Evolutionary conservation across 805 yeast genomes (phyloP).

Genomic region (Wickerhamiella musiphila): DNA sequence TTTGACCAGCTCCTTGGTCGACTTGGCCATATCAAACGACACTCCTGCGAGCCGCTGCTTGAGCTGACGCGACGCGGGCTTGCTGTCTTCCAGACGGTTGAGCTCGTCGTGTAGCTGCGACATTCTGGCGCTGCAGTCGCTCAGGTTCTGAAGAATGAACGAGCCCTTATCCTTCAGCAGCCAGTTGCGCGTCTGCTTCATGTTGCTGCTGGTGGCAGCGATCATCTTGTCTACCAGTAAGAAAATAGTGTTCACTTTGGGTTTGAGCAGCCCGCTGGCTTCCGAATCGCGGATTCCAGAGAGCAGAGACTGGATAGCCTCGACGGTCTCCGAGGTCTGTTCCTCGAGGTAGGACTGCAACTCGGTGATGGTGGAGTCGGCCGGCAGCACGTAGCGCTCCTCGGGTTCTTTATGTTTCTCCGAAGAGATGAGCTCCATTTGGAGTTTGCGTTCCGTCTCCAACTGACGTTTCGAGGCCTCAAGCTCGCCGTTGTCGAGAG

Average conservation of each 20-base stretch:
- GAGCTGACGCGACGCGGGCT: constrained; percentile 60
- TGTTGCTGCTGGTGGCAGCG: constrained; percentile 69
- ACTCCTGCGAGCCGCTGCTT: constrained; percentile 91
- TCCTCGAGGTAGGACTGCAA: constrained; percentile 75
- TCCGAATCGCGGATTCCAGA: constrained; percentile 33
- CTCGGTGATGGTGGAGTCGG: constrained; percentile 76
- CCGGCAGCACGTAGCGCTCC: constrained; percentile 19
- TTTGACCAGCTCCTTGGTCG: constrained; percentile 88
- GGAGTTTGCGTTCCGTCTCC: too few relatives aligned
- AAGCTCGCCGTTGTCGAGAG: too few relatives aligned
- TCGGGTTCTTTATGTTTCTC: too few relatives aligned
- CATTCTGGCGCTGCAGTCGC: constrained; percentile 77
- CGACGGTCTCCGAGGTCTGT: constrained; percentile 80
- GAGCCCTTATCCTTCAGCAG: constrained; percentile 77
- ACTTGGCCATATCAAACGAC: constrained; percentile 89
- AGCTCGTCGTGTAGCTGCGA: constrained; percentile 38
- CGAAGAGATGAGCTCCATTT: too few relatives aligned
- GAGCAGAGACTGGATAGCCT: constrained; percentile 70
- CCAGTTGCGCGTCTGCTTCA: constrained; percentile 75
- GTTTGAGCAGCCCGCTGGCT: constrained; percentile 54
- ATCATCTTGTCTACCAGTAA: constrained; percentile 73
- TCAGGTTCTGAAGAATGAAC: constrained; percentile 76
- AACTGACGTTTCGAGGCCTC: too few relatives aligned
- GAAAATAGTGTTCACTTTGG: constrained; percentile 59
- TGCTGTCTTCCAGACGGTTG: constrained; percentile 20